Percentiles rank a stretch among this genome's conserved stretches.
Evolutionary conservation across 2,329 filamentous ascomycete genomes (phyloP).

Genomic region (Pestalotiopsis sp.): DNA sequence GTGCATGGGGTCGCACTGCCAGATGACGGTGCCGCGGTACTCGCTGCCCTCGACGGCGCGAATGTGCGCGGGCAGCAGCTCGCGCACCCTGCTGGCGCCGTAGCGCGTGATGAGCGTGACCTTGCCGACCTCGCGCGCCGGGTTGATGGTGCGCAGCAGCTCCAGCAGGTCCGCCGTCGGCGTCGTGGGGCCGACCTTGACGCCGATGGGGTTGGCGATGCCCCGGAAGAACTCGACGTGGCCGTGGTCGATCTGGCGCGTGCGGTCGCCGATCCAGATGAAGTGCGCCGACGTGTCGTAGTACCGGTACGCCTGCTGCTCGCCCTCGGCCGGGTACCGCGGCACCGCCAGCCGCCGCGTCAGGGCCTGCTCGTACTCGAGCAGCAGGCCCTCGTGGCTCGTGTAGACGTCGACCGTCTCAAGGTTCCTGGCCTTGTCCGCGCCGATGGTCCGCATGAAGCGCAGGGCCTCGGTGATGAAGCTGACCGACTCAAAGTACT

Average conservation of each 20-base stretch:
- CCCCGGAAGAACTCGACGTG: constrained; percentile 98
- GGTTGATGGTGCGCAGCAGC: constrained; percentile 86
- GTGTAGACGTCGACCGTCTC: constrained; percentile 95
- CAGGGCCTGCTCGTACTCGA: constrained; percentile 91
- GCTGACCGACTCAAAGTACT: constrained; percentile 82
- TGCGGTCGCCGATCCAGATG: constrained; percentile 97
- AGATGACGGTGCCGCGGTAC: constrained; percentile 71
- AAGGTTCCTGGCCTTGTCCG: constrained; percentile 80
- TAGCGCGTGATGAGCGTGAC: constrained; percentile 97
- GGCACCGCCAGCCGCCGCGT: constrained; percentile 74
- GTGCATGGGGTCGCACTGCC: constrained; percentile 99
- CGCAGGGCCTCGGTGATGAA: constrained; percentile 89
- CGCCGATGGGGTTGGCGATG: constrained; percentile 91
- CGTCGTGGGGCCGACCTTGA: constrained; percentile 93
- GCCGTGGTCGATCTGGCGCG: constrained; percentile 86
- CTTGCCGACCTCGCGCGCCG: constrained; percentile 80
- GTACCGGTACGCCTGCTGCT: constrained; percentile 61
- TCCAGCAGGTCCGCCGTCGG: constrained; percentile 73
- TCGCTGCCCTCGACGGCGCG: constrained; percentile 82
- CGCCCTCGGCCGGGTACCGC: constrained; percentile 23
- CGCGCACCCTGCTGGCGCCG: constrained; percentile 75
- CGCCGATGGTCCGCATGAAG: constrained; percentile 93
- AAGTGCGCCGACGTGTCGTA: constrained; percentile 97
- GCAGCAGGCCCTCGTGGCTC: constrained; percentile 88
- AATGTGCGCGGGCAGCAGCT: constrained; percentile 83